These are phyloP conservation scores for Xylaria sp. DNA, from an alignment of 2,329 filamentous ascomycete species.

Conservation along the genomic window DNA sequence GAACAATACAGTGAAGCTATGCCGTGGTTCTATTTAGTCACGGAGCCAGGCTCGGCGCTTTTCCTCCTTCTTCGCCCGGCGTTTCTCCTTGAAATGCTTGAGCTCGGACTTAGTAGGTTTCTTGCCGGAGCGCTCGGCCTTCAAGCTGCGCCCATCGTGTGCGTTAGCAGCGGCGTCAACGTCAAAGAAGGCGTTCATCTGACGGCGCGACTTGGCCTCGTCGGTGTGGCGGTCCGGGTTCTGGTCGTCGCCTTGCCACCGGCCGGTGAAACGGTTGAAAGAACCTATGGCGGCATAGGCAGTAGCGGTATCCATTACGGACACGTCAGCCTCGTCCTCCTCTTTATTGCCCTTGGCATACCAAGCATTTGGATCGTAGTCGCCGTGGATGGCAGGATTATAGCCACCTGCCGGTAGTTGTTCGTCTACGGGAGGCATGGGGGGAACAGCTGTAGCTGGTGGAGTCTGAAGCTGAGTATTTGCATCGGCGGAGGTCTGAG, in stretches of 20 bases:
- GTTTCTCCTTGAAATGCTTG: constrained; percentile 91
- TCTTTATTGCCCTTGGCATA: constrained; percentile 74
- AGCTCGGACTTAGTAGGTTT: constrained; percentile 87
- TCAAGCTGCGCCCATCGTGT: constrained; percentile 89
- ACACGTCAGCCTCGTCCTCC: constrained; percentile 50
- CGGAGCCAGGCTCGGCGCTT: constrained; percentile 91
- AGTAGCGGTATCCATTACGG: constrained; percentile 49
- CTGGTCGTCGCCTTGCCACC: constrained; percentile 76
- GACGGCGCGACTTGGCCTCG: constrained; percentile 85
- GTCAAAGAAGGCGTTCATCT: constrained; percentile 96
- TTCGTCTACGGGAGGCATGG: constrained; percentile 51
- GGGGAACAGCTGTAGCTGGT: constrained; percentile 46
- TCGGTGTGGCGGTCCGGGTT: constrained; percentile 83
- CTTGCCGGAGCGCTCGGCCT: constrained; percentile 88
- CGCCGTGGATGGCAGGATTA: constrained; percentile 94
- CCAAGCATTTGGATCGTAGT: constrained; percentile 95
- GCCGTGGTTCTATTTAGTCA: constrained; percentile 67
- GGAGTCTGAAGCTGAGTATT: constrained; percentile 44
- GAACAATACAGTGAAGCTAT: constrained; percentile 15
- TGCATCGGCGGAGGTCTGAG: constrained; percentile 44
- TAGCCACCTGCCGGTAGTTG: constrained; percentile 75
- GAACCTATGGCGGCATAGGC: constrained; percentile 75
- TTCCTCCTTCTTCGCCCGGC: constrained; percentile 90
- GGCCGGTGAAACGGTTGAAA: constrained; percentile 94
- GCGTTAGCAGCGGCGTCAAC: constrained; percentile 92